These are phyloP conservation scores for Globisporangium lucens DNA, from an alignment of 352 stramenopile genomes.

Conservation along the genomic window DNA sequence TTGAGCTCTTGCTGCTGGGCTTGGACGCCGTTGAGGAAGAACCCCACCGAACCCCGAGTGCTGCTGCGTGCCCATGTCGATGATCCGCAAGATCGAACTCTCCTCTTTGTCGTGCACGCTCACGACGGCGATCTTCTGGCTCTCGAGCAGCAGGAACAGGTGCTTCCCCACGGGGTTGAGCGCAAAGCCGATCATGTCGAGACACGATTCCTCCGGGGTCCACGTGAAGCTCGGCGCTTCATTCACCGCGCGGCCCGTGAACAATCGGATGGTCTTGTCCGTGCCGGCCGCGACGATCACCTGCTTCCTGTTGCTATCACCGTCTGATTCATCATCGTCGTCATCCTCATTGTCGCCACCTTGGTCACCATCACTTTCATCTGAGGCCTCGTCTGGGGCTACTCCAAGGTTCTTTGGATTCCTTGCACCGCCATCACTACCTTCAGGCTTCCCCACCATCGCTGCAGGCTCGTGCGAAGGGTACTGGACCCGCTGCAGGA, in stretches of 20 bases:
- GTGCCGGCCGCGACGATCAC: slow-evolving; percentile 56
- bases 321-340: slow-evolving; percentile 15
- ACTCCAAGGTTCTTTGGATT: neutral
- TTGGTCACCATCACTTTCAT: slow-evolving; percentile 14
- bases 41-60: neutral
- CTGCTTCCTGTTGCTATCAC: slow-evolving; percentile 22
- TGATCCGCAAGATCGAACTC: slow-evolving; percentile 30
- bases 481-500: slow-evolving; percentile 49
- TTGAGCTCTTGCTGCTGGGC: neutral
- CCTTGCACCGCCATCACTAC: neutral
- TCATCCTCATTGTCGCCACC: slow-evolving; percentile 10
- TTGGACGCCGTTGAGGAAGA: neutral
- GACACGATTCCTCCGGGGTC: slow-evolving; percentile 60
- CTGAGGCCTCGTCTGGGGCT: neutral
- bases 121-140: slow-evolving; percentile 48
- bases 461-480: slow-evolving; percentile 13
- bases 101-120: slow-evolving; percentile 15
- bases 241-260: slow-evolving; percentile 39
- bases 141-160: slow-evolving; percentile 60
- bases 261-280: slow-evolving; percentile 70
- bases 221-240: slow-evolving; percentile 64
- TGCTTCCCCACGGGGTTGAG: slow-evolving; percentile 45
- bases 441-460: neutral
- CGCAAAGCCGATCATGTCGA: slow-evolving; percentile 59
- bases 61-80: slow-evolving; percentile 27